A percentile compares a stretch with the other conserved stretches of the same genome.
Evolutionary conservation across 306 rosid species (phyloP).

Genomic region (Trifolium subterraneum): DNA sequence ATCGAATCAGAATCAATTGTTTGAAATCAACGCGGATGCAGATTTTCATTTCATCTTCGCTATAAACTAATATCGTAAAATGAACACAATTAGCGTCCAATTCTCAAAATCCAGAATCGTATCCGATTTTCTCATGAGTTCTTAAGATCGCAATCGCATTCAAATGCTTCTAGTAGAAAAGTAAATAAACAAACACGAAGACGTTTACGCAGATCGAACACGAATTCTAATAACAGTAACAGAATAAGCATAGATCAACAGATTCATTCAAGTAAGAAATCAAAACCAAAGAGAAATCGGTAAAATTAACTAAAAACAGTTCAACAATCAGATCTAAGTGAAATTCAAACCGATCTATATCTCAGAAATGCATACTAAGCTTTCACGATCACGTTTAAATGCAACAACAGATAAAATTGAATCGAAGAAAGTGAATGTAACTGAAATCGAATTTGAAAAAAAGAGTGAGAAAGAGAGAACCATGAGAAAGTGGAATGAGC

Average conservation of each 20-base stretch:
- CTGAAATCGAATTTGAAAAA: conserved; percentile 26
- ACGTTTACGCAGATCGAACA: neutral
- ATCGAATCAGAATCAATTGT: neutral
- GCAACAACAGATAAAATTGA: conserved; percentile 16
- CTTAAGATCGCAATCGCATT: neutral
- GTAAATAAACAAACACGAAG: neutral
- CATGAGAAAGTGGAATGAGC: conserved; percentile 69
- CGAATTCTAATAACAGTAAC: neutral
- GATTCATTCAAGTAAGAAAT: conserved; percentile 5
- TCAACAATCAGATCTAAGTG: conserved; percentile 39
- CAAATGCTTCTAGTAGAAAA: conserved; percentile 1
- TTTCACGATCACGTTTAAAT: conserved; percentile 16
- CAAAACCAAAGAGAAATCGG: neutral
- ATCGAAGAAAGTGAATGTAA: neutral
- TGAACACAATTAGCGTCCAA: neutral
- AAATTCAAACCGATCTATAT: conserved; percentile 16
- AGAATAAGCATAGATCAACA: neutral
- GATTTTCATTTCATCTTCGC: conserved; percentile 27
- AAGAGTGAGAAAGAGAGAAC: conserved; percentile 48
- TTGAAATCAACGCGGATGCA: conserved; percentile 14
- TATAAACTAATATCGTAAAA: neutral
- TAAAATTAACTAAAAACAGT: neutral
- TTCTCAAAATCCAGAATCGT: neutral
- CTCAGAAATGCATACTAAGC: conserved; percentile 5
- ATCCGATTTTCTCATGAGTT: conserved; percentile 18